Conservation (phyloP, 495 filamentous ascomycete genomes). For the Massariosphaeria phaeospora region DNA sequence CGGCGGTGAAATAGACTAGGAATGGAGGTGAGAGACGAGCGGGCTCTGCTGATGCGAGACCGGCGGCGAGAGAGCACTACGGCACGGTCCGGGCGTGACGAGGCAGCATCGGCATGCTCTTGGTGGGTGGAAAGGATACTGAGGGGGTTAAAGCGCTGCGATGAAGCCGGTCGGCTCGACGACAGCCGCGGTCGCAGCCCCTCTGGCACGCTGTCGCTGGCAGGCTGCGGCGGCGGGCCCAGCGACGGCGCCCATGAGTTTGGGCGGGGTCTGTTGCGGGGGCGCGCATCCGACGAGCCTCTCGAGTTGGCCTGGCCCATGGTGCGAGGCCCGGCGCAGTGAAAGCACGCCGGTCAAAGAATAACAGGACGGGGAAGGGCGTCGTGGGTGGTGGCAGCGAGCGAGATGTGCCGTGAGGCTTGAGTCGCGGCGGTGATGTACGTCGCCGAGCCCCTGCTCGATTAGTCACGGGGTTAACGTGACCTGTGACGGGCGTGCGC, state of each 20-base stretch:
- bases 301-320: slow-evolving; percentile 33
- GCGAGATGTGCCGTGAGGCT: not conserved
- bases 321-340: slow-evolving; percentile 1
- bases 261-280: slow-evolving; percentile 15
- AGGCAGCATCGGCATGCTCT: slow-evolving; percentile 28
- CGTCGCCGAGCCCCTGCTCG: not conserved
- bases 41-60: slow-evolving; percentile 29
- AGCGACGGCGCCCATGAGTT: slow-evolving; percentile 24
- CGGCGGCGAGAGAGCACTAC: slow-evolving; percentile 20
- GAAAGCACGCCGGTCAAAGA: slow-evolving; percentile 6
- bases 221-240: slow-evolving; percentile 1
- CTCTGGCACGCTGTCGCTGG: slow-evolving; percentile 13
- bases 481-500: too few relatives aligned
- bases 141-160: slow-evolving; percentile 22
- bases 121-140: slow-evolving; percentile 17
- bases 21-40: slow-evolving; percentile 31
- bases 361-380: not conserved
- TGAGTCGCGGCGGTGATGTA: slow-evolving; percentile 4
- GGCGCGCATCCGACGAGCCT: slow-evolving; percentile 19
- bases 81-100: slow-evolving; percentile 18
- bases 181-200: slow-evolving; percentile 4
- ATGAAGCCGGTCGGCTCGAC: not conserved
- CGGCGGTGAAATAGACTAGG: slow-evolving; percentile 30
- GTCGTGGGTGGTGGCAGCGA: not conserved
- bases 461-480: too few relatives aligned